These are phyloP conservation scores for Penicillium egyptiacum DNA, from an alignment of 495 filamentous ascomycete species.

Conservation along the genomic window DNA sequence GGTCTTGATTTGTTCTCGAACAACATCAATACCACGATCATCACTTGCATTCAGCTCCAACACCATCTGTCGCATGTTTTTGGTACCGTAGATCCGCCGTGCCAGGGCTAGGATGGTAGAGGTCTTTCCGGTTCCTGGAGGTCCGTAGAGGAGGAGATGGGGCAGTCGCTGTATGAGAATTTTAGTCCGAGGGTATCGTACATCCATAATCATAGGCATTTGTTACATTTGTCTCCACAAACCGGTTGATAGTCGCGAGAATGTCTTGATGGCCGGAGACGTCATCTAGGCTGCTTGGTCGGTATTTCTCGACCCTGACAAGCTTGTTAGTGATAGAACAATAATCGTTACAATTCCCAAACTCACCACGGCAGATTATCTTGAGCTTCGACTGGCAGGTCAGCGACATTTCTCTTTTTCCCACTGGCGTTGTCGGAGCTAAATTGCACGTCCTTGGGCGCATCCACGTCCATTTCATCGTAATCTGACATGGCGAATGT, in stretches of 20 bases:
- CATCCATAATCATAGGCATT: not conserved
- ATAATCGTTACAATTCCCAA: not conserved
- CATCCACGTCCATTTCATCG: slow-evolving; percentile 86
- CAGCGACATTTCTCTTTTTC: slow-evolving; percentile 89
- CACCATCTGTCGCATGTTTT: slow-evolving; percentile 97
- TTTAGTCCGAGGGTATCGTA: slow-evolving; percentile 7
- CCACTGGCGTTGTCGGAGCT: slow-evolving; percentile 57
- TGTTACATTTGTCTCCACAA: slow-evolving; percentile 81
- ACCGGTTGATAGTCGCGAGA: slow-evolving; percentile 93
- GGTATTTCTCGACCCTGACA: slow-evolving; percentile 95
- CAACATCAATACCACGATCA: slow-evolving; percentile 96
- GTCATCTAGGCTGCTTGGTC: slow-evolving; percentile 82
- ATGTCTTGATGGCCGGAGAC: slow-evolving; percentile 99
- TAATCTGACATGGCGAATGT: slow-evolving; percentile 75
- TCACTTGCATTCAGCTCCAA: slow-evolving; percentile 96
- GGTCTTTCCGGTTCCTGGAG: slow-evolving; percentile 95
- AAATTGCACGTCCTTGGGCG: slow-evolving; percentile 59
- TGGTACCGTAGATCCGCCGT: slow-evolving; percentile 84
- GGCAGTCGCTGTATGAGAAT: slow-evolving; percentile 63
- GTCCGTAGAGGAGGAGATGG: slow-evolving; percentile 96
- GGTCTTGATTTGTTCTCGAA: slow-evolving; percentile 98
- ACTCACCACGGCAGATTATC: slow-evolving; percentile 89
- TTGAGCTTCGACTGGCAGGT: slow-evolving; percentile 89
- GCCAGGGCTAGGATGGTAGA: slow-evolving; percentile 92
- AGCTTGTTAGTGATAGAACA: slow-evolving; percentile 12